Conservation (phyloP, 371 early-diverging fungal species). For the Mortierella sp. region DNA sequence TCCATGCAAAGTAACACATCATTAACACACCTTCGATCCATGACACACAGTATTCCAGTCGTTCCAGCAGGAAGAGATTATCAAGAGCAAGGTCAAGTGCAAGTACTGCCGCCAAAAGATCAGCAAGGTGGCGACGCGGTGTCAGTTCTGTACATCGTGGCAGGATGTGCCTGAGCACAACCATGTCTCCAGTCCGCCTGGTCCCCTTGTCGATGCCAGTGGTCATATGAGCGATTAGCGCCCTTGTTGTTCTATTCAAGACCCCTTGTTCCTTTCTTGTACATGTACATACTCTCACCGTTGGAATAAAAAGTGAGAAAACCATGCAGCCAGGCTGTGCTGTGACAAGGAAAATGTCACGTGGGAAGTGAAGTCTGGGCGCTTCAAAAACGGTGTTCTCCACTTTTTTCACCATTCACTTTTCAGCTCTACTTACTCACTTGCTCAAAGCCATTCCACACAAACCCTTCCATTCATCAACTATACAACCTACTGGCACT, state of each 20-base stretch:
- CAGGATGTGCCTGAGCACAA: conserved; percentile 35
- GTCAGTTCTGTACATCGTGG: conserved; percentile 53
- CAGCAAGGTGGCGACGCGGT: conserved; percentile 47
- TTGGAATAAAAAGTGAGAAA: too few relatives aligned
- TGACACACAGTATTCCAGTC: conserved; percentile 33
- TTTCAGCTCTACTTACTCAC: not conserved
- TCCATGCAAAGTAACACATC: not conserved
- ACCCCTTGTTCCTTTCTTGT: too few relatives aligned
- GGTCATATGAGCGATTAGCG: conserved; percentile 26
- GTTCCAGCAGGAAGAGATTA: conserved; percentile 52
- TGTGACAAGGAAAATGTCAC: too few relatives aligned
- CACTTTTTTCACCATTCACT: not conserved
- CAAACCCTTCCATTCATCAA: not conserved
- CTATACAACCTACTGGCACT: not conserved
- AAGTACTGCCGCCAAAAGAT: conserved; percentile 52
- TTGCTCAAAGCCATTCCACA: not conserved
- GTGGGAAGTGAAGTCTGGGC: too few relatives aligned
- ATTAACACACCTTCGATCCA: not conserved
- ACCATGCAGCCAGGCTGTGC: too few relatives aligned
- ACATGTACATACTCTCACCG: too few relatives aligned
- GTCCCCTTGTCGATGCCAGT: conserved; percentile 15
- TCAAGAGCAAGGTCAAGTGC: conserved; percentile 54
- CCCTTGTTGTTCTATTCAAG: not conserved
- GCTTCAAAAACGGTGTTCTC: too few relatives aligned
- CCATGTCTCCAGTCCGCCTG: conserved; percentile 18